Evolutionary conservation across 2,329 filamentous ascomycete genomes (phyloP), one percentile per base, ranked within the genome.

Genomic region (Erysiphe pulchra): DNA sequence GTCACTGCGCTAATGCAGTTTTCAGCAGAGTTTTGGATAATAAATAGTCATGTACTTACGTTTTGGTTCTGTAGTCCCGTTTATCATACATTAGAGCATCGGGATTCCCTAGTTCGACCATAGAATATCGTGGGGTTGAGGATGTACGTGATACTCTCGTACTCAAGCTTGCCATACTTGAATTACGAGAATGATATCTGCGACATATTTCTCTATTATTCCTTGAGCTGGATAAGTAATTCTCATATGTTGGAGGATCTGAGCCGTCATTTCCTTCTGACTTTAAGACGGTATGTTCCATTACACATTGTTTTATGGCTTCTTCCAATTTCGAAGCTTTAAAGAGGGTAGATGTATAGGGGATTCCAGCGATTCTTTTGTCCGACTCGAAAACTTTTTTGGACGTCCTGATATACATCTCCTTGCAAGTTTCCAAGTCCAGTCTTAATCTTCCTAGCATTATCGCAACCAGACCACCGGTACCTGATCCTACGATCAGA

Each of bases 321-420:
- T 94, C 84, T 61, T 98, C 87, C 42, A 98, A 68, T 61, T 84
- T 87, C 37, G 84, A 93, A 11, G 90, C 90, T 63, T 98, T 98
- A 72, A 95, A 98, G 28, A 98, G 64, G 0, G 90, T 98, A 5
- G 82, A 84, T 33, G 85, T 78, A 59, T 92, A 94, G 0, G 90
- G 90, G 48, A 98, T 93, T 11, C 90, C 90, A 32, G 82, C 84
- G 54, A 98, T 81, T 4, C 87, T 95, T 67, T 98, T 98, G 65
- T 98, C 90, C 5, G 90, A 95, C 64, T 95, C 81, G 56, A 98
- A 98, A 1, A 98, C 90, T 60, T 80, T 79, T 55, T 80, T 77
- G 31, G 90, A 98, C 71, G 98, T 79, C 54, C 83, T 81, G 54
- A 93, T 85, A 57, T 95, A 98, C 17, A 95, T 77, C 56, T 94